These are phyloP conservation scores for Rubia occidens DNA, from an alignment of 305 asterid species.

Conservation along the genomic window DNA sequence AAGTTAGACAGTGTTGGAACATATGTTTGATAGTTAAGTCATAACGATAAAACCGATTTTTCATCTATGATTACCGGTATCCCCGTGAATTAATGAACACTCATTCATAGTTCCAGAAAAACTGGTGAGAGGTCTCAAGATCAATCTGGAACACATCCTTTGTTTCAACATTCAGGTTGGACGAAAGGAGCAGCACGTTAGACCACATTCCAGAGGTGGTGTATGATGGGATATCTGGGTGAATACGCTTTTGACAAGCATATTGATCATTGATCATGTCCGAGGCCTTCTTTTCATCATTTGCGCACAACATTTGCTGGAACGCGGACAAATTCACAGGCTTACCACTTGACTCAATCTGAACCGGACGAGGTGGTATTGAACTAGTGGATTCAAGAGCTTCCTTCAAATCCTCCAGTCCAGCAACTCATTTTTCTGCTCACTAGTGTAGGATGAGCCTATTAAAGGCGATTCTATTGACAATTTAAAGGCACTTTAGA, in stretches of 20 bases:
- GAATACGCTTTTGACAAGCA: not conserved
- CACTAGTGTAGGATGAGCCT: too few relatives aligned
- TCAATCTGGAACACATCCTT: constrained; percentile 16
- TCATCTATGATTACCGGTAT: constrained; percentile 21
- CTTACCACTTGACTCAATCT: constrained; percentile 20
- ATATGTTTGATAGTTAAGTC: too few relatives aligned
- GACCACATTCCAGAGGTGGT: constrained; percentile 9
- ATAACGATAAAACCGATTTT: too few relatives aligned
- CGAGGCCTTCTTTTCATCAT: constrained; percentile 15
- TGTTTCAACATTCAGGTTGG: constrained; percentile 7
- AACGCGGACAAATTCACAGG: constrained; percentile 1
- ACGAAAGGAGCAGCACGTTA: not conserved
- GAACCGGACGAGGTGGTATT: constrained; percentile 4
- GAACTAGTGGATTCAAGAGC: constrained; percentile 22
- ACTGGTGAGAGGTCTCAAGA: constrained; percentile 15
- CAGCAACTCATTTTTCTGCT: constrained; percentile 11
- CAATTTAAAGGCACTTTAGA: too few relatives aligned
- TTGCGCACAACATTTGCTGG: constrained; percentile 11
- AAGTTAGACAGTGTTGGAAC: too few relatives aligned
- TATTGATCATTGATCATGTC: constrained; percentile 9
- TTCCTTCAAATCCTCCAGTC: constrained; percentile 18
- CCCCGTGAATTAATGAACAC: constrained; percentile 51
- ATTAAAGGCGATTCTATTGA: too few relatives aligned
- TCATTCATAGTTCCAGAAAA: constrained; percentile 8
- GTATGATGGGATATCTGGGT: not conserved